Evolutionary conservation across 495 filamentous ascomycete genomes (phyloP).

Genomic region (Penicillium riverlandense): DNA sequence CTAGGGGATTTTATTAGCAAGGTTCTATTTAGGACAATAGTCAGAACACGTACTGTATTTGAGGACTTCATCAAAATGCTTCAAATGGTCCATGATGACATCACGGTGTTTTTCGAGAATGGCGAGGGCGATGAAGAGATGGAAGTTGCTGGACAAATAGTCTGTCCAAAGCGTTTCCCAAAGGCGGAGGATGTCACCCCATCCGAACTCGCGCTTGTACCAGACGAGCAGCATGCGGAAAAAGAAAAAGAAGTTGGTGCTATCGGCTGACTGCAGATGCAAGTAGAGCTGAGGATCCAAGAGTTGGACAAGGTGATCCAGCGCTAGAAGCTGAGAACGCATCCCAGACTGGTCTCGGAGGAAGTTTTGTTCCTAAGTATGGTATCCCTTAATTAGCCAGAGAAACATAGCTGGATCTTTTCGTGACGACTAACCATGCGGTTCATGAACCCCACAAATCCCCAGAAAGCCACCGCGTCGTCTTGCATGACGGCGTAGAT

Average conservation of each 20-base stretch:
- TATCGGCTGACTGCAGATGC: slow-evolving; percentile 82
- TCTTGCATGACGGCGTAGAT: slow-evolving; percentile 97
- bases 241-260: slow-evolving; percentile 99
- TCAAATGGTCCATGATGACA: slow-evolving; percentile 90
- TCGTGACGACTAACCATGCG: slow-evolving; percentile 58
- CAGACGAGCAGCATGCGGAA: slow-evolving; percentile 97
- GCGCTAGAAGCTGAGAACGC: slow-evolving; percentile 79
- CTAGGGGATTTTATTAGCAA: slow-evolving; percentile 20
- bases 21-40: too few relatives aligned
- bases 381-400: slow-evolving; percentile 1
- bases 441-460: slow-evolving; percentile 91
- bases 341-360: slow-evolving; percentile 93
- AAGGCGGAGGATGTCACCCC: slow-evolving; percentile 74
- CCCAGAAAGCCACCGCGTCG: slow-evolving; percentile 95
- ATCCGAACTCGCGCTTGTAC: slow-evolving; percentile 96
- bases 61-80: slow-evolving; percentile 92
- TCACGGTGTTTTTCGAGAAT: slow-evolving; percentile 93
- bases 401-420: too few relatives aligned
- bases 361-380: slow-evolving; percentile 76
- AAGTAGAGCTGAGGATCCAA: slow-evolving; percentile 93
- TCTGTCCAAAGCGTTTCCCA: slow-evolving; percentile 98
- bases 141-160: slow-evolving; percentile 78
- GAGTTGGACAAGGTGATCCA: slow-evolving; percentile 90
- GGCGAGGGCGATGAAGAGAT: slow-evolving; percentile 87
- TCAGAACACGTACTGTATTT: slow-evolving; percentile 69